Evolutionary conservation across 2,329 filamentous ascomycete genomes (phyloP).

Genomic region (Aspergillus sergii): DNA sequence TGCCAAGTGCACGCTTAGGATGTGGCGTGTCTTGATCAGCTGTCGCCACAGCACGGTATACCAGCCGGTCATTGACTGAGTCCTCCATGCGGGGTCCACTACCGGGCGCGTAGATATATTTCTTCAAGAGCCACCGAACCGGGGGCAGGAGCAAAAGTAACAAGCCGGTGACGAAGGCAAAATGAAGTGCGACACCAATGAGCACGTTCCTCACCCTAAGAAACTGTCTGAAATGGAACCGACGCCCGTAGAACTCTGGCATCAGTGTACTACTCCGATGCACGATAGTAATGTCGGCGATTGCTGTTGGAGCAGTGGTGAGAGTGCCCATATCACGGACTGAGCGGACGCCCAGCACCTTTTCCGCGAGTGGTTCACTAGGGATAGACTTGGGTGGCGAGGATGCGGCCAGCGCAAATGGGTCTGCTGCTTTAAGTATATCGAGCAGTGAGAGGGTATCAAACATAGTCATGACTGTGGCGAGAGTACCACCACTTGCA

Average conservation of each 20-base stretch:
- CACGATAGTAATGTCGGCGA: slow-evolving; percentile 59
- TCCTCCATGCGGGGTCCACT: slow-evolving; percentile 51
- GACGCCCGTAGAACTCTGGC: slow-evolving; percentile 58
- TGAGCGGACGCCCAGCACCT: slow-evolving; percentile 53
- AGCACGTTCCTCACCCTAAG: slow-evolving; percentile 55
- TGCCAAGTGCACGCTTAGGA: slow-evolving; percentile 46
- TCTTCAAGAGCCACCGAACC: slow-evolving; percentile 54
- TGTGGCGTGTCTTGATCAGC: slow-evolving; percentile 39
- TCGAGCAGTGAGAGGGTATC: slow-evolving; percentile 50
- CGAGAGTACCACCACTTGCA: slow-evolving; percentile 64
- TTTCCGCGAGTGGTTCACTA: slow-evolving; percentile 30
- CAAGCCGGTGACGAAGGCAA: slow-evolving; percentile 49
- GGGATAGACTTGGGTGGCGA: slow-evolving; percentile 37
- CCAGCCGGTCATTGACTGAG: slow-evolving; percentile 40
- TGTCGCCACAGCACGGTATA: slow-evolving; percentile 50
- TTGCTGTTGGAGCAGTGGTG: slow-evolving; percentile 56
- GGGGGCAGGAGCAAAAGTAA: slow-evolving; percentile 55
- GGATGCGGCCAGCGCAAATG: slow-evolving; percentile 55
- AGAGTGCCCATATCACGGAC: slow-evolving; percentile 62
- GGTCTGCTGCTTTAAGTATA: slow-evolving; percentile 50
- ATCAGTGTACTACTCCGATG: slow-evolving; percentile 63
- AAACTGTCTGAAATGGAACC: slow-evolving; percentile 62
- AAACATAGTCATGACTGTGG: slow-evolving; percentile 64
- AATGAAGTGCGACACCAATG: slow-evolving; percentile 52
- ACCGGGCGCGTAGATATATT: slow-evolving; percentile 54